Evolutionary conservation across 2,329 filamentous ascomycete species (phyloP), one percentile per base, ranked within the genome.

Genomic region (Claviceps cyperi): DNA sequence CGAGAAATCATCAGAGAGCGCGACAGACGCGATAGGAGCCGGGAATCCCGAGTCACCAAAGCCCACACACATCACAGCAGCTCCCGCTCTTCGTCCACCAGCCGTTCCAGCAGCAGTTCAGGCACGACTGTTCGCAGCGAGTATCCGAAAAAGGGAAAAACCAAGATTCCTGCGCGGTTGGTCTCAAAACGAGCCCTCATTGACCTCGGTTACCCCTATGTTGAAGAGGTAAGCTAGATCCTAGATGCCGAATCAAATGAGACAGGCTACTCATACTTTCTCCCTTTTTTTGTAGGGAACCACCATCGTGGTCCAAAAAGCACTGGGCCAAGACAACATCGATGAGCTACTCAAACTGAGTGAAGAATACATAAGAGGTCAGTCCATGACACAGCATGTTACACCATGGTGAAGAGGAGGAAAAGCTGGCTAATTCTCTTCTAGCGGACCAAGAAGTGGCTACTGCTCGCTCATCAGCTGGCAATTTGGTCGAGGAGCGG

Each of bases 291-390:
- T 14, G 4, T 5, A 92, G 86, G 87, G 84, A 39, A 83, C 84
- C 57, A 84, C 84, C 21, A 80, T 92, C 58, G 78, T 95, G 48
- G 81, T 97, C 36, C 80, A 85, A 57, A 84, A 86, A 61, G 90
- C 91, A 9, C 75, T 97, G 5, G 86, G 87, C 15, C 90, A 94
- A 58, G 81, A 91, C 17, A 88, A 95, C 58, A 96, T 96, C 55
- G 89, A 96, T 58, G 85, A 94, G 59, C 75, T 96, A 43, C 84
- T 96, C 58, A 83, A 80, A 59, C 72, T 89, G 47, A 94, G 87
- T 65, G 85, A 89, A 59, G 80, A 84, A 35, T 89, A 87, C 66
- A 81, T 76, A 61, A 76, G 77, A 60, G 72, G 76, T 78, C 59
- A 60, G 36, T 17, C 11, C 13, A 6, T 37, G 28, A 11, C 28